Evolutionary conservation across 192 early-diverging fungal genomes (phyloP).

Genomic region (Backusella psychrophila): DNA sequence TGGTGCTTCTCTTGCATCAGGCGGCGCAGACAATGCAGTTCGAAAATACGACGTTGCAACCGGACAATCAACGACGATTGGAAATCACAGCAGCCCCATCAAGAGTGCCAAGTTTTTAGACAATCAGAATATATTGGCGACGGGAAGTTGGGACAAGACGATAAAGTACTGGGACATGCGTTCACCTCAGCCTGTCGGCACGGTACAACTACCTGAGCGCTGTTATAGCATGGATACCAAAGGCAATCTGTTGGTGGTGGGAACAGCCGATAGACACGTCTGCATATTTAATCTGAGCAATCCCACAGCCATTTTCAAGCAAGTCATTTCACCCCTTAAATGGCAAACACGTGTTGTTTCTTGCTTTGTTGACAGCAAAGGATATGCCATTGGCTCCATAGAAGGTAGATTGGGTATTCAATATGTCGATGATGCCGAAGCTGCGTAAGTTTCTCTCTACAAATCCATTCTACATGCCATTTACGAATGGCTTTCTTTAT

Average conservation of each 20-base stretch:
- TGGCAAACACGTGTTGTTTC: constrained; percentile 82
- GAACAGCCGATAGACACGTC: constrained; percentile 85
- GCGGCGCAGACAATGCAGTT: constrained; percentile 86
- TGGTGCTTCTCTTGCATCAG: constrained; percentile 87
- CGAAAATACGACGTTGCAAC: constrained; percentile 81
- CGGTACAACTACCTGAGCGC: constrained; percentile 79
- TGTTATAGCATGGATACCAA: constrained; percentile 87
- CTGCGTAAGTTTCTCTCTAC: constrained; percentile 15
- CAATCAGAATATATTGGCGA: constrained; percentile 65
- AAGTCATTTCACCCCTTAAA: constrained; percentile 63
- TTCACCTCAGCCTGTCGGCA: constrained; percentile 68
- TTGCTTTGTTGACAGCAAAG: constrained; percentile 74
- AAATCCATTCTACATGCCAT: no score
- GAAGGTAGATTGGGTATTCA: constrained; percentile 94
- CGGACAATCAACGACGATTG: constrained; percentile 78
- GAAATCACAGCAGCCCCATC: constrained; percentile 85
- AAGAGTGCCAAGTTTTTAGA: constrained; percentile 78
- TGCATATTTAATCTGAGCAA: constrained; percentile 77
- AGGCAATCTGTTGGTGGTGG: constrained; percentile 82
- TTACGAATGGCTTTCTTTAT: background rate
- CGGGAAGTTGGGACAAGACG: constrained; percentile 96
- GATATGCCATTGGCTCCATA: constrained; percentile 92
- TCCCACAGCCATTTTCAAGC: constrained; percentile 72
- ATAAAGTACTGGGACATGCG: constrained; percentile 96
- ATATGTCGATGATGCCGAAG: constrained; percentile 81